phyloP scores from a whole-genome alignment of 345 rosid species.

The Cardamine resedifolia region DNA sequence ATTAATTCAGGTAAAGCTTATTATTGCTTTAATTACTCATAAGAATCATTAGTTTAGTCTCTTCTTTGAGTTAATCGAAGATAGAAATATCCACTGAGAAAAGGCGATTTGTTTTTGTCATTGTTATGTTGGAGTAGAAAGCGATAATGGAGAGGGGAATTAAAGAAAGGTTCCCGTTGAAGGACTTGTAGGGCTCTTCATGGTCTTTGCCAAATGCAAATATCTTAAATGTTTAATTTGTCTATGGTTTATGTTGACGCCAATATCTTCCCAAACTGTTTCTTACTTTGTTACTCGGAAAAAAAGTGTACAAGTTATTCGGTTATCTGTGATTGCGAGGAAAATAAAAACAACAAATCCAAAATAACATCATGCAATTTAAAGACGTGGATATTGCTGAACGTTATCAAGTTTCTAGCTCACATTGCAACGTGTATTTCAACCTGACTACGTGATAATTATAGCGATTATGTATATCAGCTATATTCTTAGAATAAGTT shows the following conservation, averaged over 20 bases:
- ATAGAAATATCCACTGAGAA: neutral
- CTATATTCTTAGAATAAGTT: neutral
- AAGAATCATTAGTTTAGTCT: constrained; percentile 12
- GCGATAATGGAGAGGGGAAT: constrained; percentile 55
- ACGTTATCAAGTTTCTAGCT: too few species aligned
- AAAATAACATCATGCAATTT: too few species aligned
- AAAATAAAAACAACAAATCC: too few species aligned
- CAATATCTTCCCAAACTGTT: neutral
- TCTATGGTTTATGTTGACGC: neutral
- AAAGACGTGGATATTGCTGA: too few species aligned
- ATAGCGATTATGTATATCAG: neutral
- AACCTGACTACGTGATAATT: too few species aligned
- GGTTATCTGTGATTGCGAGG: too few species aligned
- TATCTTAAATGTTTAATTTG: neutral
- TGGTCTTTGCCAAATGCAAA: neutral
- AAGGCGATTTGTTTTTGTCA: neutral
- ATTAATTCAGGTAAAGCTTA: constrained; percentile 52
- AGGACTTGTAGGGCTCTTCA: constrained; percentile 8
- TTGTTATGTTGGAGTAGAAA: constrained; percentile 40
- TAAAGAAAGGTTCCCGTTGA: constrained; percentile 41
- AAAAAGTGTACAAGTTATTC: too few species aligned
- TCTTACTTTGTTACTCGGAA: too few species aligned
- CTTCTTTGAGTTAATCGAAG: constrained; percentile 3
- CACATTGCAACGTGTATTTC: too few species aligned
- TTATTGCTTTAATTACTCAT: neutral